A percentile compares a stretch with the other conserved stretches of the same genome.
Conservation (phyloP, 2,329 filamentous ascomycete species). For the Colletotrichum siamense region DNA sequence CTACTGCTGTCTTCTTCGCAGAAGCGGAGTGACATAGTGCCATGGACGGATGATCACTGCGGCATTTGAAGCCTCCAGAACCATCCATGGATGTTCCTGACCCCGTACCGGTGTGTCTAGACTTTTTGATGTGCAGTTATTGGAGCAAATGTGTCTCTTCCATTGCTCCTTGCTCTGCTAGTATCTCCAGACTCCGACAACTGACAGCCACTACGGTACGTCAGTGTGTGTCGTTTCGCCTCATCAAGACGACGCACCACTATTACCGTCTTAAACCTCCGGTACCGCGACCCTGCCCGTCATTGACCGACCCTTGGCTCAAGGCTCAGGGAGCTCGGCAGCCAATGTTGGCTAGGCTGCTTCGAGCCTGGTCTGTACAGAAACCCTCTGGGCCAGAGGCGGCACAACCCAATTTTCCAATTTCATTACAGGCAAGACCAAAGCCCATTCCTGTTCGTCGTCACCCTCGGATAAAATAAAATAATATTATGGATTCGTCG, state of each 20-base stretch:
- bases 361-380: neutral
- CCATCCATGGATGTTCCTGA: neutral
- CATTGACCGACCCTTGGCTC: neutral
- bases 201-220: neutral
- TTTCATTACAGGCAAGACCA: neutral
- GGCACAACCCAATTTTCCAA: neutral
- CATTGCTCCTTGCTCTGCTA: neutral
- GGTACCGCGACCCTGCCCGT: neutral
- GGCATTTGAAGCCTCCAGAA: neutral
- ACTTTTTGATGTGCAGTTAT: neutral
- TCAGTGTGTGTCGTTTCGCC: neutral
- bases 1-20: neutral
- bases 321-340: neutral
- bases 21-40: neutral
- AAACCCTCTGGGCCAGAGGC: neutral
- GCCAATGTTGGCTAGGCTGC: neutral
- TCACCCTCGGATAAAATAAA: neutral
- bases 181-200: neutral
- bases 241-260: neutral
- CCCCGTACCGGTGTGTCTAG: neutral
- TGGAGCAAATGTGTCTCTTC: neutral
- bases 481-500: neutral
- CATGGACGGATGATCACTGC: conserved; percentile 4
- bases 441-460: neutral
- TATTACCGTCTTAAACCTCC: neutral